Percentiles rank a stretch among this genome's conserved stretches.
Evolutionary conservation across 805 yeast species (phyloP).

Genomic region (Hanseniaspora taiwanica): DNA sequence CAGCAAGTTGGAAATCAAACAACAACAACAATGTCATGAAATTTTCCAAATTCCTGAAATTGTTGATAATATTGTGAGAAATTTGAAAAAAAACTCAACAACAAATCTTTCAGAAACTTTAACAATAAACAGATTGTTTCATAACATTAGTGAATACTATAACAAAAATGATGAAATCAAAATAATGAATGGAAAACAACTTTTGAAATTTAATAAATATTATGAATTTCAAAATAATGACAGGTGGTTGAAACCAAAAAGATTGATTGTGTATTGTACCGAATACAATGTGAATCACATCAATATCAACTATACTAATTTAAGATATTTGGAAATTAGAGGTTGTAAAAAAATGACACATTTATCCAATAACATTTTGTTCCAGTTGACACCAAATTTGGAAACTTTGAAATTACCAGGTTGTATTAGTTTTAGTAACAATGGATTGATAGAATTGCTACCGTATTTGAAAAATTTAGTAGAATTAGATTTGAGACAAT

Average conservation of each 20-base stretch:
- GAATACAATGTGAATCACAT: background rate
- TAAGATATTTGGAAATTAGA: background rate
- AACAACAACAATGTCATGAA: conserved; percentile 16
- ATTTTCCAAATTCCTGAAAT: conserved; percentile 74
- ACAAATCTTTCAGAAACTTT: background rate
- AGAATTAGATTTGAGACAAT: conserved; percentile 68
- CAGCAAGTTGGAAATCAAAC: too few relatives aligned
- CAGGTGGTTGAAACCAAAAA: background rate
- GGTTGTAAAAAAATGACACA: background rate
- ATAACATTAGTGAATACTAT: background rate
- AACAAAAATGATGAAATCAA: background rate
- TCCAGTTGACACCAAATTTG: background rate
- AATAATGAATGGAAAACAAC: background rate
- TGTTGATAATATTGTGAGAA: conserved; percentile 17
- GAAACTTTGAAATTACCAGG: background rate
- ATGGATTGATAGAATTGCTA: conserved; percentile 34
- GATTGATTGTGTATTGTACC: background rate
- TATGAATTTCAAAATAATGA: background rate
- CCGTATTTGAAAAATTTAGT: conserved; percentile 44
- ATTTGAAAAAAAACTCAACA: background rate
- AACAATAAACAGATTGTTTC: background rate
- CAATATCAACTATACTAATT: background rate
- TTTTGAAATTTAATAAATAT: background rate
- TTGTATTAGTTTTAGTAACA: background rate
- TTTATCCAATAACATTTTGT: background rate